A percentile compares a stretch with the other conserved stretches of the same genome.
phyloP scores from a whole-genome alignment of 2,329 filamentous ascomycete genomes.

The Colletotrichum incanum region DNA sequence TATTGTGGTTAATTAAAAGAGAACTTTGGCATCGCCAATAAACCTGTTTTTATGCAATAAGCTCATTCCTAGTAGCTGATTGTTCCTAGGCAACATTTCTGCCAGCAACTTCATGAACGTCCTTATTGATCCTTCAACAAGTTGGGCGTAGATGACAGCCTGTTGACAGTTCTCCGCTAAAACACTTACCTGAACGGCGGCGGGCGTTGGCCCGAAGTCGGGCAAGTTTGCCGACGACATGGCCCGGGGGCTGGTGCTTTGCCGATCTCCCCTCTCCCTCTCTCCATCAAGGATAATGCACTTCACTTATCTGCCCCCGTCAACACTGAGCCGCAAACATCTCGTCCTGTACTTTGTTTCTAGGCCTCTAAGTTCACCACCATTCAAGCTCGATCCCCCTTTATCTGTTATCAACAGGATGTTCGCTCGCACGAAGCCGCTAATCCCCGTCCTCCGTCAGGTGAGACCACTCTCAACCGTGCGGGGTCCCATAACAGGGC shows the following conservation, averaged over 20 bases:
- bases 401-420: not conserved
- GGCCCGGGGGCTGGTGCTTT: not conserved
- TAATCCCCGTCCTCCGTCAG: not conserved
- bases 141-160: slow-evolving; percentile 12
- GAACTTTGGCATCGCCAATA: not conserved
- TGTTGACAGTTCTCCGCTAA: not conserved
- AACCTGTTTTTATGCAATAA: not conserved
- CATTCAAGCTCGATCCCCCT: not conserved
- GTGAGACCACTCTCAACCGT: slow-evolving; percentile 28
- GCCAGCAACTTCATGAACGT: no score
- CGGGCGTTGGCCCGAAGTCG: not conserved
- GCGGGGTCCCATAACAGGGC: slow-evolving; percentile 34
- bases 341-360: not conserved
- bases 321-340: not conserved
- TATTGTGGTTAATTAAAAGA: not conserved
- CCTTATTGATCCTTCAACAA: not conserved
- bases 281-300: not conserved
- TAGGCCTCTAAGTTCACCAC: not conserved
- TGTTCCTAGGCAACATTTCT: not conserved
- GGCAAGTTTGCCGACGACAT: slow-evolving; percentile 13
- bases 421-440: not conserved
- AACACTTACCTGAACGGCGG: not conserved
- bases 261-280: slow-evolving; percentile 22
- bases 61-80: no score
- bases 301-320: not conserved